These are phyloP conservation scores for Cladosporium sp. DNA, from an alignment of 2,329 filamentous ascomycete species.

Conservation along the genomic window DNA sequence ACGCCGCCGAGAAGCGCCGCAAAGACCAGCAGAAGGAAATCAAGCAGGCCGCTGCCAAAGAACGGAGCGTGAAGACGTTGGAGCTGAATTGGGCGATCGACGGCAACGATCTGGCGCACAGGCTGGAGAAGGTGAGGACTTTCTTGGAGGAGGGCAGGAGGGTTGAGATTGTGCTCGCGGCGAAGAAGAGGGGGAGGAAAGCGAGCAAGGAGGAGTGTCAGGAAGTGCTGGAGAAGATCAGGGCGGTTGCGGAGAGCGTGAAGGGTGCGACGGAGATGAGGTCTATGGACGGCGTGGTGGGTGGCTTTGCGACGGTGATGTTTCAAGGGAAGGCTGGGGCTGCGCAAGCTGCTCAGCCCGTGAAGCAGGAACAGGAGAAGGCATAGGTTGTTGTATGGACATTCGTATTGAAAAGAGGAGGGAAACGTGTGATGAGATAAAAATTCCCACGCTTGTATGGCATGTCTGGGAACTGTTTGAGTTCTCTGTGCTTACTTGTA, in stretches of 20 bases:
- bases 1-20: constrained; percentile 44
- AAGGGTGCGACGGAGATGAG: constrained; percentile 49
- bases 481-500: neutral
- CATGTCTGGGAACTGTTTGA: neutral
- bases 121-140: constrained; percentile 63
- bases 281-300: constrained; percentile 48
- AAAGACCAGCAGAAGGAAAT: constrained; percentile 47
- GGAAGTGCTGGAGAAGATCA: constrained; percentile 56
- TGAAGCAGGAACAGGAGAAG: neutral
- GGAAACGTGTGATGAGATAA: too few relatives aligned
- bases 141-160: constrained; percentile 74
- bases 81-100: constrained; percentile 90
- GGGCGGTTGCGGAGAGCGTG: constrained; percentile 46
- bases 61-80: constrained; percentile 66
- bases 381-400: neutral
- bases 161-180: constrained; percentile 72
- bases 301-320: constrained; percentile 47
- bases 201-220: constrained; percentile 63
- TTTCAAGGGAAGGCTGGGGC: constrained; percentile 41
- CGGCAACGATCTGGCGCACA: constrained; percentile 70
- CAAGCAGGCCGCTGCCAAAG: constrained; percentile 46
- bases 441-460: too few relatives aligned
- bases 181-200: constrained; percentile 63
- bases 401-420: neutral
- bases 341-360: neutral